Evolutionary conservation across 2,329 filamentous ascomycete species (phyloP), one percentile per base, ranked within the genome.

Genomic region (Penicillium sp.): DNA sequence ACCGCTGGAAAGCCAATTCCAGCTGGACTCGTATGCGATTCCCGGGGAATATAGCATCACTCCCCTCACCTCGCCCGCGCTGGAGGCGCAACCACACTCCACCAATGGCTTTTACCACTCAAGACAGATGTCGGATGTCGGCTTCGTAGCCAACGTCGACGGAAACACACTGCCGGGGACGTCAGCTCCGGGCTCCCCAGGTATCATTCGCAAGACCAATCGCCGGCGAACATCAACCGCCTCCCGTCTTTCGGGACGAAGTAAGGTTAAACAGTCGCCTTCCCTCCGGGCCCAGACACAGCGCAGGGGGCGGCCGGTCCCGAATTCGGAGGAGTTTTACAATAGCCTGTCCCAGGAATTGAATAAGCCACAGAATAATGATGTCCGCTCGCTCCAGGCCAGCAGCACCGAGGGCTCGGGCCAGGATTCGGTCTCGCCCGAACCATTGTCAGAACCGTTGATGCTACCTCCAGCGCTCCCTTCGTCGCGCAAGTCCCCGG

Each of bases 381-480:
- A 65, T 55, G 65, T 62, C 31, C 68, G 70, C 54, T 70, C 67
- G 16, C 66, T 72, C 10, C 70, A 70, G 33, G 63, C 67, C 49
- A 74, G 72, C 47, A 78, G 76, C 56, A 78, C 73, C 56, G 78
- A 80, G 46, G 76, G 76, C 51, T 79, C 77, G 2, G 76, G 74
- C 8, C 75, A 78, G 49, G 77, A 79, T 62, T 81, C 79, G 3
- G 75, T 81, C 13, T 81, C 79, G 10, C 79, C 79, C 0, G 79
- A 81, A 56, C 72, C 79, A 31, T 68, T 81, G n/a, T 79, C 78
- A 14, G 79, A 81, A 58, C 74, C 78, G 3, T 67, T 79, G 61
- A 81, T 81, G 79, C 77, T 78, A 37, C 79, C 79, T 24, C 79
- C 79, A 21, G 78, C 79, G 14, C 66, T 80, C 35, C 79, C 79